Evolutionary conservation across 2,329 filamentous ascomycete species (phyloP), one percentile per base, ranked within the genome.

Genomic region (Xylariaceae sp.): DNA sequence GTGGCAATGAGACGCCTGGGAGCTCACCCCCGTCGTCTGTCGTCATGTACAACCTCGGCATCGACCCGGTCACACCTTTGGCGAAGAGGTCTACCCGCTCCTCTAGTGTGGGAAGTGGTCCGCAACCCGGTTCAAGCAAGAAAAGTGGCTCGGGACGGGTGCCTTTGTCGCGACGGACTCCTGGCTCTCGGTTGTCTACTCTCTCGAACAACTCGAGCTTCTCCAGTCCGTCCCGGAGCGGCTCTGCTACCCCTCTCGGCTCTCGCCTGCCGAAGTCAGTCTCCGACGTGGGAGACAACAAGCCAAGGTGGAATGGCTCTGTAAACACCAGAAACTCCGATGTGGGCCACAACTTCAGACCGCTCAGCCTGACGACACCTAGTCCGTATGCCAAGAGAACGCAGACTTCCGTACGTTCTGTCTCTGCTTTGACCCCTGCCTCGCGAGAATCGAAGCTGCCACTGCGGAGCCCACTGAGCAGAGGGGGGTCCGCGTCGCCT

Each of bases 241-340:
- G 59, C 15, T 68, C 75, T 7, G 63, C 67, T 9, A 75, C 74
- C 0, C 69, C 72, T 5, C 70, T 60, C 42, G 47, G 54, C 37
- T 47, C 63, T 58, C 44, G 58, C 49, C 30, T 62, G 31, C 55
- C 68, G 35, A 64, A 69, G 32, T 63, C 71, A 36, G 52, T 62
- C 24, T 61, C 67, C 2, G 65, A 64, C 9, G 45, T 67, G 21
- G 54, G 55, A 14, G 61, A 71, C 37, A 66, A 72, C 36, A 76
- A 81, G 32, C 85, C 85, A 3, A 72, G 77, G 37, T 92, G 85
- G 85, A 90, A 80, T 51, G 52, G 50, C 9, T 83, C 78, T 19
- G 75, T 77, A 5, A 86, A 81, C 47, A 71, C 74, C 4, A 61
- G 62, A 5, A 71, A 77, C 40, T 63, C 77, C n/a, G 70, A 80